Conservation (phyloP, 2,329 filamentous ascomycete genomes). For the Pseudogymnoascus sp. region DNA sequence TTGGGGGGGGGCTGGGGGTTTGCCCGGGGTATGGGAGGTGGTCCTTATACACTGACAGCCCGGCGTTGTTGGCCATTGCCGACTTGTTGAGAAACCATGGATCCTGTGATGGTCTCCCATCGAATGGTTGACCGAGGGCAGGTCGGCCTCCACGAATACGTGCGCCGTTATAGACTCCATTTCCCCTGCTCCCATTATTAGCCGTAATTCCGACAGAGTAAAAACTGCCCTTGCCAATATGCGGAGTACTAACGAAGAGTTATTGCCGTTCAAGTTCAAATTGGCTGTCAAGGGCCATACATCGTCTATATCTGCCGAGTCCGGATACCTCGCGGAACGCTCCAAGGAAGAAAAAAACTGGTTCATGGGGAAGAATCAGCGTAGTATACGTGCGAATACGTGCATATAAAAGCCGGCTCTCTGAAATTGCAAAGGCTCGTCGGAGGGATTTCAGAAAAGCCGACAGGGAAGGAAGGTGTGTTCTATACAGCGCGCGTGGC, state of each 20-base stretch:
- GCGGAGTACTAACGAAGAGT: neutral
- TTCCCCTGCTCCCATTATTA: neutral
- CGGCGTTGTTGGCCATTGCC: neutral
- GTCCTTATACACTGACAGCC: neutral
- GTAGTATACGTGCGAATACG: neutral
- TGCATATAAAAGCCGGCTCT: neutral
- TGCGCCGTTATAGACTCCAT: neutral
- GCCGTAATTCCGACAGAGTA: neutral
- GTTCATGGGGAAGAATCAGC: neutral
- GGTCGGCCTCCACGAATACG: neutral
- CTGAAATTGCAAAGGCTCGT: neutral
- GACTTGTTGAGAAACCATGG: neutral
- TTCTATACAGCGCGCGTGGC: neutral
- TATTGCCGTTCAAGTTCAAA: neutral
- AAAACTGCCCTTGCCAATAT: neutral
- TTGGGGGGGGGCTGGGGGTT: neutral
- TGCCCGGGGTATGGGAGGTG: neutral
- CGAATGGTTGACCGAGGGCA: neutral
- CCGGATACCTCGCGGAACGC: neutral
- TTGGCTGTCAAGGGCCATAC: neutral
- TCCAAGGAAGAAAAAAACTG: neutral
- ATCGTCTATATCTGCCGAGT: slow-evolving; percentile 3
- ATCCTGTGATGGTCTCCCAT: neutral
- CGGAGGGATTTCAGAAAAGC: neutral
- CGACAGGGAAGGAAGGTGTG: neutral